phyloP scores from a whole-genome alignment of 108 stramenopile species.

The Cylindrotheca closterium region DNA sequence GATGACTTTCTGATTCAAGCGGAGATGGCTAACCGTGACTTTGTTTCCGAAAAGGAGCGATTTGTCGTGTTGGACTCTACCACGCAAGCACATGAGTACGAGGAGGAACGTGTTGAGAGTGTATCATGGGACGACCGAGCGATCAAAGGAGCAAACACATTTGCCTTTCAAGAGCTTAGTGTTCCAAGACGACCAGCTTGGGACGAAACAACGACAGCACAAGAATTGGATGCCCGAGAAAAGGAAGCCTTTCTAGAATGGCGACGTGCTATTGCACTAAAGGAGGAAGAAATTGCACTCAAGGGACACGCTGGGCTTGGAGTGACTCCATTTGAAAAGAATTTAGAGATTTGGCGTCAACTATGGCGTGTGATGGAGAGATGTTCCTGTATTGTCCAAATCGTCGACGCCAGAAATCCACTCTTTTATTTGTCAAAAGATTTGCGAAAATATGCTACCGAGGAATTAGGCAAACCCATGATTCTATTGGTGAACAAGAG shows the following conservation, averaged over 20 bases:
- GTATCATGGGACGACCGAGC: conserved; percentile 12
- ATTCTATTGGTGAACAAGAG: conserved; percentile 96
- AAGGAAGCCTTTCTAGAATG: conserved; percentile 93
- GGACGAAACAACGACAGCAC: conserved; percentile 85
- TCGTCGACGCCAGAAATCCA: conserved; percentile 98
- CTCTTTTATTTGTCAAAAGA: conserved; percentile 93
- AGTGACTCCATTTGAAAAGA: conserved; percentile 99
- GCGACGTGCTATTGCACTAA: conserved; percentile 88
- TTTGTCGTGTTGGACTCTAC: conserved; percentile 61
- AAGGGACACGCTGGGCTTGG: conserved; percentile 20
- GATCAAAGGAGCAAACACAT: conserved; percentile 37
- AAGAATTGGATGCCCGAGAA: conserved; percentile 87
- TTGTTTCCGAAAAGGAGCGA: conserved; percentile 82
- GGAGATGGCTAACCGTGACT: conserved; percentile 90
- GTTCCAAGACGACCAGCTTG: conserved; percentile 95
- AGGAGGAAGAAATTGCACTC: conserved; percentile 76
- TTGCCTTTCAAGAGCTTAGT: conserved; percentile 86
- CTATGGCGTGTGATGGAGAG: conserved; percentile 98
- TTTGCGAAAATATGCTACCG: conserved; percentile 79
- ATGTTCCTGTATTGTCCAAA: conserved; percentile 88
- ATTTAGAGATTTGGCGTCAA: conserved; percentile 98
- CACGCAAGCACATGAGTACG: conserved; percentile 37
- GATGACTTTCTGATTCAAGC: conserved; percentile 94
- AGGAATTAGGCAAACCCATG: conserved; percentile 86
- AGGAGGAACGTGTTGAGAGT: conserved; percentile 6